Conservation (phyloP, 495 filamentous ascomycete genomes). For the Echria macrotheca region DNA sequence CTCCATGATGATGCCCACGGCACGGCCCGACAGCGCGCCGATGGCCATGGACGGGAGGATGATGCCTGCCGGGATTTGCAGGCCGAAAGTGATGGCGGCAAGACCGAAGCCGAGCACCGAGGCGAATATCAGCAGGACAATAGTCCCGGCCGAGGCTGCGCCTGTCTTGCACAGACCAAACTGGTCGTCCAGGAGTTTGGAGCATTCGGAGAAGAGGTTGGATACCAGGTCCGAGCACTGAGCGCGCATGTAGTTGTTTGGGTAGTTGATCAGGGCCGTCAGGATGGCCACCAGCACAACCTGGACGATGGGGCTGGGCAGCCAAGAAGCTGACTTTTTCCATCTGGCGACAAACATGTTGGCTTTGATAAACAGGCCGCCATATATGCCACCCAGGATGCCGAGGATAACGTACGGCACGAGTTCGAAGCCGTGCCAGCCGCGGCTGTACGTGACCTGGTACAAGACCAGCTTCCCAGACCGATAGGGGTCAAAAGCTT, state of each 20-base stretch:
- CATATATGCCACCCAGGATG: constrained; percentile 85
- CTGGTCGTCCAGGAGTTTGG: constrained; percentile 67
- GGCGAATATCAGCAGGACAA: constrained; percentile 74
- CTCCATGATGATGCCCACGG: constrained; percentile 81
- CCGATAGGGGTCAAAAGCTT: constrained; percentile 89
- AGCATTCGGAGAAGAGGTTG: constrained; percentile 86
- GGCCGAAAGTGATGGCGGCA: constrained; percentile 83
- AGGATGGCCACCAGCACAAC: constrained; percentile 68
- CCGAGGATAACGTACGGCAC: constrained; percentile 84
- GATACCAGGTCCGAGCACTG: constrained; percentile 90
- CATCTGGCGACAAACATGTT: constrained; percentile 85
- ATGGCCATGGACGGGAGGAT: constrained; percentile 98
- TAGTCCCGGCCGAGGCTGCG: constrained; percentile 60
- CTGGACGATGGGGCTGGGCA: constrained; percentile 66
- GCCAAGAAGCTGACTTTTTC: constrained; percentile 59
- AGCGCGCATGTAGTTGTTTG: constrained; percentile 89
- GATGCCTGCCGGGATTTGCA: constrained; percentile 95
- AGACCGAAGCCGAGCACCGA: constrained; percentile 78
- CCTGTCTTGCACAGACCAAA: constrained; percentile 85
- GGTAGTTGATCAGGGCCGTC: constrained; percentile 88
- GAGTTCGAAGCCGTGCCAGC: constrained; percentile 94
- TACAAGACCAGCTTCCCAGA: constrained; percentile 96
- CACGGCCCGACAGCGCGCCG: constrained; percentile 87
- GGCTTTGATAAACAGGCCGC: constrained; percentile 87
- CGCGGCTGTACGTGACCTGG: constrained; percentile 86